Evolutionary conservation across 371 early-diverging fungal species (phyloP).

Genomic region (Mortierella sp.): DNA sequence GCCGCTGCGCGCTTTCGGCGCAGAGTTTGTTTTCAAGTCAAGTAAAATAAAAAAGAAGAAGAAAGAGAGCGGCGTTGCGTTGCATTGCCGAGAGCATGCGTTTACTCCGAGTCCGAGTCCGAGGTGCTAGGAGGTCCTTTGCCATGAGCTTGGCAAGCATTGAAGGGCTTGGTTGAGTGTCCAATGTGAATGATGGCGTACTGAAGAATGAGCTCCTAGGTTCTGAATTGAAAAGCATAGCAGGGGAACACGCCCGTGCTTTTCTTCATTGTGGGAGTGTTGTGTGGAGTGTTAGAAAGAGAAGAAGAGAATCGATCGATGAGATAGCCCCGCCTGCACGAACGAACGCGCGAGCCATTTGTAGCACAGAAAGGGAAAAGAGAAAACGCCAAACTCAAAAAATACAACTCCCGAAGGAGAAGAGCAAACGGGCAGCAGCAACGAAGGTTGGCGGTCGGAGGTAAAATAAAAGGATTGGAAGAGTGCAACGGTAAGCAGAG

Average conservation of each 20-base stretch:
- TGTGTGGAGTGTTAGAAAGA: background rate
- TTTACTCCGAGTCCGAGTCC: no score
- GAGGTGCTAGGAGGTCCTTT: no score
- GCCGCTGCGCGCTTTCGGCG: background rate
- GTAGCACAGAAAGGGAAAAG: background rate
- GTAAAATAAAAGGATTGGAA: background rate
- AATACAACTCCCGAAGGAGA: background rate
- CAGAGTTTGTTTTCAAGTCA: background rate
- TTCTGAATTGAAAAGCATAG: background rate
- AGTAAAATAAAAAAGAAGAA: background rate
- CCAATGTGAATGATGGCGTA: no score
- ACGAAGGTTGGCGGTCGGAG: slow-evolving; percentile 5
- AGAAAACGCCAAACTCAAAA: background rate
- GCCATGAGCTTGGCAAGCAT: no score
- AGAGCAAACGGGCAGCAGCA: background rate
- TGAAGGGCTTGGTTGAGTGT: no score
- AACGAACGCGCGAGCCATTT: slow-evolving; percentile 2
- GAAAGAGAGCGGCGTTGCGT: background rate
- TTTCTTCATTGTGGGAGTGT: background rate
- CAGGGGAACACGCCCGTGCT: background rate
- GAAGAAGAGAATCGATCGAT: background rate
- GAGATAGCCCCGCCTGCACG: background rate
- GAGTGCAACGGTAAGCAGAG: no score
- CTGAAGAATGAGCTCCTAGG: no score
- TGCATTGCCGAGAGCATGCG: background rate